Percentiles rank a stretch among this genome's conserved stretches.
phyloP scores from a whole-genome alignment of 306 rosid genomes.

The Castanea sativa region DNA sequence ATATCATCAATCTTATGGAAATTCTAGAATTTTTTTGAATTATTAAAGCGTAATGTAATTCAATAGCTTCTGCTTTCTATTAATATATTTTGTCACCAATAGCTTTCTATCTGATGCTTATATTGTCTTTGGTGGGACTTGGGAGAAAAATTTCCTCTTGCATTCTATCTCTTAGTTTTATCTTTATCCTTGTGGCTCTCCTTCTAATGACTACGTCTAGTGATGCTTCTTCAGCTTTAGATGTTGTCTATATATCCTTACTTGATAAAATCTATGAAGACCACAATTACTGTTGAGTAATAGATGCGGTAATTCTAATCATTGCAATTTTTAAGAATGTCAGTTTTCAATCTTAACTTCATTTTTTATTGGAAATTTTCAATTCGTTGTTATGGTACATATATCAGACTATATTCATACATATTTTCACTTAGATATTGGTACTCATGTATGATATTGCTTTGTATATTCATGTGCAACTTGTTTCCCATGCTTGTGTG shows the following conservation, averaged over 20 bases:
- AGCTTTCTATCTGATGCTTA: not conserved
- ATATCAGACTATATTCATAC: slow-evolving; percentile 1
- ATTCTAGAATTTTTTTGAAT: not conserved
- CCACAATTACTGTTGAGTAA: not conserved
- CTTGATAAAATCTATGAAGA: not conserved
- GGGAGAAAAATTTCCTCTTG: not conserved
- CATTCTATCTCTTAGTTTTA: not conserved
- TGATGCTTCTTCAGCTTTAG: not conserved
- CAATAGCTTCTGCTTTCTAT: not conserved
- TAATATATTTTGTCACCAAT: not conserved
- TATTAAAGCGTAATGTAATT: not conserved
- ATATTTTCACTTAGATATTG: not conserved
- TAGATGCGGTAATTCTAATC: not conserved
- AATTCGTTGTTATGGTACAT: not conserved
- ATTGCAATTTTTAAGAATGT: not conserved
- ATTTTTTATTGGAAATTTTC: not conserved
- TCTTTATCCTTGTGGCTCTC: not conserved
- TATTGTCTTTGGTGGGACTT: not conserved
- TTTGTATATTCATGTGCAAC: not conserved
- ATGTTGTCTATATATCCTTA: not conserved
- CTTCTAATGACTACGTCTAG: not conserved
- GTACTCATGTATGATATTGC: not conserved
- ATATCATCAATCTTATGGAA: not conserved
- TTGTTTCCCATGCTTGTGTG: slow-evolving; percentile 21
- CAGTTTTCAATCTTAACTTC: not conserved